Conservation (phyloP, 306 rosid genomes). For the Lotus japonicus region DNA sequence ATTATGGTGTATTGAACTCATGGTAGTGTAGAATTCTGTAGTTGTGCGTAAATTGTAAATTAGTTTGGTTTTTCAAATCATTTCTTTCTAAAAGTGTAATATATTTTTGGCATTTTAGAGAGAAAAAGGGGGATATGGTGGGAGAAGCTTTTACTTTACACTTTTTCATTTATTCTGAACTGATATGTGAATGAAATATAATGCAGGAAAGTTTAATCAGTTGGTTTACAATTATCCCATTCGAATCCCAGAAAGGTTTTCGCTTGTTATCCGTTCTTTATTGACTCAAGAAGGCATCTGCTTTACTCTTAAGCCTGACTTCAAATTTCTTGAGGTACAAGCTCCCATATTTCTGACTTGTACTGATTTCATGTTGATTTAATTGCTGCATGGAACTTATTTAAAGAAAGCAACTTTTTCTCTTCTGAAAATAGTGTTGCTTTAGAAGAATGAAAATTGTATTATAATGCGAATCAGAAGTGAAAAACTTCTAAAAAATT, state of each 20-base stretch:
- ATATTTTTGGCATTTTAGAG: neutral
- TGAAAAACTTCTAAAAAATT: neutral
- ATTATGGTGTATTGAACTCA: neutral
- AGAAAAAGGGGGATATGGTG: neutral
- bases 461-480: no score
- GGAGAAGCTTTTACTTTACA: neutral
- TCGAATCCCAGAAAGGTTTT: constrained; percentile 96
- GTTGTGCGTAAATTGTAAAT: neutral
- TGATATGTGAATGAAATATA: constrained; percentile 12
- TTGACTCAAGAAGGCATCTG: constrained; percentile 99
- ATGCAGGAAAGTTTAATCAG: constrained; percentile 91
- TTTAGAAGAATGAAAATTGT: neutral
- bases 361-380: constrained; percentile 17
- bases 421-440: neutral
- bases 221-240: constrained; percentile 98
- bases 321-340: constrained; percentile 96
- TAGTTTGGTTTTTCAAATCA: neutral
- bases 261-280: constrained; percentile 90
- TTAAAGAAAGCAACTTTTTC: neutral
- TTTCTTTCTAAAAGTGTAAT: neutral
- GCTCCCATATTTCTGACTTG: constrained; percentile 12
- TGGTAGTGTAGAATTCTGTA: neutral
- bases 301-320: constrained; percentile 82
- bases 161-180: neutral
- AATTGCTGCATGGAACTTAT: constrained; percentile 7